Evolutionary conservation across 2,329 filamentous ascomycete species (phyloP).

Genomic region (Lasiodiplodia sp.): DNA sequence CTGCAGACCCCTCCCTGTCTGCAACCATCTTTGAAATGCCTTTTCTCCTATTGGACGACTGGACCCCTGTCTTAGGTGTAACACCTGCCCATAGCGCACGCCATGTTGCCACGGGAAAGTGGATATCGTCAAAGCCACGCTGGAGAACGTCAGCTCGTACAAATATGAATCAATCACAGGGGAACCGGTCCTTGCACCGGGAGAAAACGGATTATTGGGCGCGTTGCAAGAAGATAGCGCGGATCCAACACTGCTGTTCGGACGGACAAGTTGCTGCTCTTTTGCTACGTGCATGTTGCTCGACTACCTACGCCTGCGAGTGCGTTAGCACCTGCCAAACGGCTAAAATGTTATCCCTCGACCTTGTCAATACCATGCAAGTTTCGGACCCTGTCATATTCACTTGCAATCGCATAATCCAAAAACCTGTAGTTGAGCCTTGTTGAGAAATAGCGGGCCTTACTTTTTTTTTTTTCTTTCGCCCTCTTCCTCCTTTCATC

Average conservation of each 20-base stretch:
- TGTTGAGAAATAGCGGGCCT: neutral
- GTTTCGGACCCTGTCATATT: neutral
- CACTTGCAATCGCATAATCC: neutral
- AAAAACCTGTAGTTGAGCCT: neutral
- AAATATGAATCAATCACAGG: neutral
- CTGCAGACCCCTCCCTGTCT: constrained; percentile 19
- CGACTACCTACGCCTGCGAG: neutral
- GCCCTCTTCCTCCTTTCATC: neutral
- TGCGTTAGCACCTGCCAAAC: neutral
- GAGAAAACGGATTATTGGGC: neutral
- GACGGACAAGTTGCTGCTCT: neutral
- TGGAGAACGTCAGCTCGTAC: constrained; percentile 1
- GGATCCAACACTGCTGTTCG: neutral
- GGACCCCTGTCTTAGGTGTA: constrained; percentile 1
- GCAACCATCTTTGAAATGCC: constrained; percentile 20
- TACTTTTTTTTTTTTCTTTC: neutral
- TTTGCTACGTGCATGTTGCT: constrained; percentile 4
- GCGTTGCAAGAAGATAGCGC: neutral
- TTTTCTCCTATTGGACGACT: constrained; percentile 13
- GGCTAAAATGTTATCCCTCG: neutral
- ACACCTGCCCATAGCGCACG: constrained; percentile 22
- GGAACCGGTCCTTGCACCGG: neutral
- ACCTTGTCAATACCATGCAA: neutral
- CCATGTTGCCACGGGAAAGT: constrained; percentile 17
- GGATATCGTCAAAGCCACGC: constrained; percentile 22